A percentile compares a stretch with the other conserved stretches of the same genome.
These are phyloP conservation scores for Penicillium sp. DNA, from an alignment of 2,329 filamentous ascomycete species.

Conservation along the genomic window DNA sequence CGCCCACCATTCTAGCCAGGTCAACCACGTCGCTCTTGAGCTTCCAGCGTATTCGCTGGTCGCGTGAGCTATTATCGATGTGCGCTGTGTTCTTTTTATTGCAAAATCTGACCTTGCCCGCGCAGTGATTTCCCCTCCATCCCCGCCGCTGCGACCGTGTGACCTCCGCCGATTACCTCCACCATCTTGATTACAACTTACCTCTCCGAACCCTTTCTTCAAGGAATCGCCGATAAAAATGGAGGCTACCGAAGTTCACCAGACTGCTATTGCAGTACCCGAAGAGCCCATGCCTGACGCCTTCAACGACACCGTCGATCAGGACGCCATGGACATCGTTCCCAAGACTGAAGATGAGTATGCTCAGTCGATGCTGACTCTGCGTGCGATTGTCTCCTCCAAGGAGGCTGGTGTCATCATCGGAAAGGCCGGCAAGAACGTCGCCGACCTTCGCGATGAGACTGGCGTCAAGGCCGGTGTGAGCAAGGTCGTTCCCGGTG, in stretches of 20 bases:
- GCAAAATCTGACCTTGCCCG: conserved; percentile 9
- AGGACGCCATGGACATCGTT: conserved; percentile 64
- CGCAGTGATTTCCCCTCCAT: conserved; percentile 10
- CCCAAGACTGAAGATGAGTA: conserved; percentile 98
- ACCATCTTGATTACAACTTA: conserved; percentile 19
- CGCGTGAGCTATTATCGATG: neutral
- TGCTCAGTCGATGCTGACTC: conserved; percentile 81
- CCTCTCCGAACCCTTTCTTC: conserved; percentile 16
- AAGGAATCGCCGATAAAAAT: conserved; percentile 40
- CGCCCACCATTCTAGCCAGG: conserved; percentile 4
- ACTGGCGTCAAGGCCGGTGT: conserved; percentile 97
- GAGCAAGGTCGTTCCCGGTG: conserved; percentile 96
- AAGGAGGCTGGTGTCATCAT: conserved; percentile 99
- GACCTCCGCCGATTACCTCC: conserved; percentile 5
- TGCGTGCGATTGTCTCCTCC: conserved; percentile 95
- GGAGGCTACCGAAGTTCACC: conserved; percentile 55
- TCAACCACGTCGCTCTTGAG: conserved; percentile 2
- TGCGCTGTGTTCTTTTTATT: conserved; percentile 10
- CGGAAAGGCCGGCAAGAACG: conserved; percentile 97
- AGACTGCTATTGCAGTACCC: conserved; percentile 55
- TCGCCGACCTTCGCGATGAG: conserved; percentile 92
- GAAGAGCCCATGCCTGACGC: conserved; percentile 58
- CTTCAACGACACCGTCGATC: conserved; percentile 62
- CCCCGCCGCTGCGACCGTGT: conserved; percentile 17
- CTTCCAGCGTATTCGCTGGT: neutral